A percentile compares a stretch with the other conserved stretches of the same genome.
Evolutionary conservation across 345 rosid genomes (phyloP).

Genomic region (Salix koriyanagi): DNA sequence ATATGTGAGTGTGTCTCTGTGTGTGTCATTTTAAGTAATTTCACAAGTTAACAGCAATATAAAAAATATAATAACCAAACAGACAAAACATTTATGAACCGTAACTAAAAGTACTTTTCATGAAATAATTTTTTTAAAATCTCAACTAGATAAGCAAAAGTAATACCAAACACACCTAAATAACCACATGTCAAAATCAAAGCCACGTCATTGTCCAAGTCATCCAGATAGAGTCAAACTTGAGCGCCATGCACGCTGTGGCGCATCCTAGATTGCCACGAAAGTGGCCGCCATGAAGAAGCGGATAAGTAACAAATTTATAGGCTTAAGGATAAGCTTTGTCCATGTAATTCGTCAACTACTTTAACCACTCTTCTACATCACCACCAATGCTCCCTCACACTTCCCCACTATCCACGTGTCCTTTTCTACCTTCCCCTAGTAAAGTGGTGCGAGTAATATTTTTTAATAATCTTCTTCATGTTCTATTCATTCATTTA

Average conservation of each 20-base stretch:
- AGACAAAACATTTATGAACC: no score
- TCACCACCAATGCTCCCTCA: conserved; percentile 14
- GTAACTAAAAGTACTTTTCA: no score
- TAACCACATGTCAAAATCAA: not conserved
- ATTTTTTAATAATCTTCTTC: no score
- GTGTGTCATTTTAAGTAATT: no score
- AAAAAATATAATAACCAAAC: no score
- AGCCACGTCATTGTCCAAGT: not conserved
- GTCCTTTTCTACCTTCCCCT: not conserved
- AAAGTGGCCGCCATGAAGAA: conserved; percentile 36
- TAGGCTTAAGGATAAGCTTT: conserved; percentile 25
- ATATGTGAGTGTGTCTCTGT: no score
- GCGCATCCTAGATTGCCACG: conserved; percentile 15
- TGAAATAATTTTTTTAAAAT: no score
- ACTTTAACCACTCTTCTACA: conserved; percentile 15
- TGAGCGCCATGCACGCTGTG: conserved; percentile 20
- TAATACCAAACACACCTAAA: no score
- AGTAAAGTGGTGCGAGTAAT: no score
- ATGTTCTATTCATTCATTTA: not conserved
- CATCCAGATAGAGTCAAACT: not conserved
- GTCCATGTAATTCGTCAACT: not conserved
- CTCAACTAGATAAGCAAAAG: no score
- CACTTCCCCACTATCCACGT: conserved; percentile 9
- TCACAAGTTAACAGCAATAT: no score
- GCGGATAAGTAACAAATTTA: conserved; percentile 34